These are phyloP conservation scores for Termitomyces sp. DNA, from an alignment of 1,284 basidiomycete genomes.

Conservation along the genomic window DNA sequence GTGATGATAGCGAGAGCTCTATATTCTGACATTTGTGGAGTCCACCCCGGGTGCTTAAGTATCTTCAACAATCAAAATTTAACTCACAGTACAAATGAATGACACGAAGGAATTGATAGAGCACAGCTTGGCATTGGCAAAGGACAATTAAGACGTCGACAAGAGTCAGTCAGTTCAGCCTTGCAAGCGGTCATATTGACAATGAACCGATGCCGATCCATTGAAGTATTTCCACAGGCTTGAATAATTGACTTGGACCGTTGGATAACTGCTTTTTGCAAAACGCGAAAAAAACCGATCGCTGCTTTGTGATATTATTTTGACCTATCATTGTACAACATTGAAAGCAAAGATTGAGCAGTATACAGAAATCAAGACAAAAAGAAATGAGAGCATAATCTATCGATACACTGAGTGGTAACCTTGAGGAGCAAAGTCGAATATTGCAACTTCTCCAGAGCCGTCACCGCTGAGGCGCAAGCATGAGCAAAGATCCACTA, in stretches of 20 bases:
- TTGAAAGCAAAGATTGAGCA: background rate
- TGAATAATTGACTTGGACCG: no score
- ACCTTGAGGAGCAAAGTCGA: conserved; percentile 18
- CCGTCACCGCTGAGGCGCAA: conserved; percentile 30
- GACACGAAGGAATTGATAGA: no score
- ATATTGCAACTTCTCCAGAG: conserved; percentile 31
- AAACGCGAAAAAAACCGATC: no score
- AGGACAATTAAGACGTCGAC: no score
- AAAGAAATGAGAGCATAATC: background rate
- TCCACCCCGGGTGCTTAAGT: background rate
- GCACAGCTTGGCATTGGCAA: no score
- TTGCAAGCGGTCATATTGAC: no score
- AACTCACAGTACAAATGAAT: no score
- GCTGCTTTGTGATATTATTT: background rate
- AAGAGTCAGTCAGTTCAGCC: no score
- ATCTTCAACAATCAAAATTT: no score
- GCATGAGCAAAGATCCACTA: background rate
- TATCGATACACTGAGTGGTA: conserved; percentile 10
- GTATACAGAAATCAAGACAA: background rate
- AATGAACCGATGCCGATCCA: no score
- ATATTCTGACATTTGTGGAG: background rate
- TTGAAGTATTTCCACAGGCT: no score
- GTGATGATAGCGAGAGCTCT: background rate
- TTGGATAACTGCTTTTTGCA: no score
- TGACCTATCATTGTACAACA: background rate